Base-by-base conservation (phyloP, 2,329 filamentous ascomycete species). In the Penicillium glabrum region DNA sequence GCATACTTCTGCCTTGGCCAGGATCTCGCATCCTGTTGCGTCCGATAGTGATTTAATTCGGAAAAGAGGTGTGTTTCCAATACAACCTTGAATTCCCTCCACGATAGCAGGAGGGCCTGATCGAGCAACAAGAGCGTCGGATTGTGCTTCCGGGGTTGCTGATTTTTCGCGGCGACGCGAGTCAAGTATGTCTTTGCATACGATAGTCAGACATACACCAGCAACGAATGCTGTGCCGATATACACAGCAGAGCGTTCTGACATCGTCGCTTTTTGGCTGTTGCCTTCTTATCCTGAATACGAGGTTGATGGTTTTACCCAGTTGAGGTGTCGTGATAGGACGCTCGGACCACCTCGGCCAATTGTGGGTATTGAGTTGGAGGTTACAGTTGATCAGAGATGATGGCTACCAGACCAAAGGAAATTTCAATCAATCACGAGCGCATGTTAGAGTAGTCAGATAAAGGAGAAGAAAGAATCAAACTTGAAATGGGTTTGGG, bases 41-140 rank as follows among this genome's bases (percentile, higher is more conserved):
- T 89, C 86, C 3, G 90, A 96, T 24, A 99, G 83, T 37, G 90
- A 93, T 64, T 87, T 89, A 71, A 99, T 92, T 61, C 86, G 86
- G 67, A 99, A 85, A 26, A 99, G 82, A 1, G 93, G 93, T 14
- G 95, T 99, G 75, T 96, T 90, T 55, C 95, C 95, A 70, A 99
- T 98, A 70, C 89, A 91, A 46, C 88, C 90, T 74, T 96, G 92
- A 58, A 99, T 90, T 19, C 95, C 95, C 54, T 90, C 84, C 14
- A 86, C 85, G 54, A 93, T 85, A 26, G 69, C 65, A 13, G 75
- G 75, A 27, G 75, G 75, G 1, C 74, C 72, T 47, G 67, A 50
- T 45, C 69, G 67, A 9, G 67, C 67, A 46, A 57, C 54, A 10
- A 70, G 44, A 7, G 63, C 43, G 33, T 66, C 58, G 48, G 53